Base-by-base conservation (phyloP, 139 green algal genomes). In the Pleodorina starrii region DNA sequence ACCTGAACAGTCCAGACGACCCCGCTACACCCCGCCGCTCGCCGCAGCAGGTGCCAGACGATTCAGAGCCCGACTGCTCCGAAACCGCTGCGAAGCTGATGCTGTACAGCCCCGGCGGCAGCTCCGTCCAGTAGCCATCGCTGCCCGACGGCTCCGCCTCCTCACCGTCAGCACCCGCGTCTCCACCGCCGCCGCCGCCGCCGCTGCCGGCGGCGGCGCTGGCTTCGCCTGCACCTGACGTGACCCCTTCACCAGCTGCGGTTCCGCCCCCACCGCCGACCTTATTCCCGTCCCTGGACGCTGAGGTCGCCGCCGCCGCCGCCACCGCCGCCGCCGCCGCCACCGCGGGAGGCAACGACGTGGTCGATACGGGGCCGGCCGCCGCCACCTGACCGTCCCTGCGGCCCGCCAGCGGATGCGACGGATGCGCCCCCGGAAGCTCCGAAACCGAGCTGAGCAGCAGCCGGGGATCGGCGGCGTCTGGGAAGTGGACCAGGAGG, bases 401-500 rank as follows among this genome's bases (percentile, higher is more conserved):
- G n/a, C n/a, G n/a, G n/a, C n/a, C n/a, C n/a, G n/a, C n/a, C n/a
- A n/a, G n/a, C n/a, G n/a, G n/a, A n/a, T n/a, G n/a, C n/a, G n/a
- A n/a, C n/a, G n/a, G n/a, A n/a, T n/a, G n/a, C n/a, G n/a, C 29
- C 17, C 9, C 38, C 0, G 59, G 23, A 63, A 76, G 69, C n/a
- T 25, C 25, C 23, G 63, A 60, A 5, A 87, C 72, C 1, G 95
- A 96, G 38, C 88, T 84, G 25, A 96, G 50, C 27, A 95, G 84
- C n/a, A 97, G 63, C 21, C 85, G 69, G 9, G 89, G 63, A 72
- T 92, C 90, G 10, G 29, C 21, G 7, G 23, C 29, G n/a, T 50
- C 40, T 6, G 95, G 93, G 40, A 57, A 74, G 48, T 97, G 95
- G 27, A 96, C 32, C 60, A 98, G 89, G 78, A 98, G 93, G 85